Evolutionary conservation across 2,329 filamentous ascomycete genomes (phyloP), one percentile per base, ranked within the genome.

Genomic region (Sporothrix pseudoabietina): DNA sequence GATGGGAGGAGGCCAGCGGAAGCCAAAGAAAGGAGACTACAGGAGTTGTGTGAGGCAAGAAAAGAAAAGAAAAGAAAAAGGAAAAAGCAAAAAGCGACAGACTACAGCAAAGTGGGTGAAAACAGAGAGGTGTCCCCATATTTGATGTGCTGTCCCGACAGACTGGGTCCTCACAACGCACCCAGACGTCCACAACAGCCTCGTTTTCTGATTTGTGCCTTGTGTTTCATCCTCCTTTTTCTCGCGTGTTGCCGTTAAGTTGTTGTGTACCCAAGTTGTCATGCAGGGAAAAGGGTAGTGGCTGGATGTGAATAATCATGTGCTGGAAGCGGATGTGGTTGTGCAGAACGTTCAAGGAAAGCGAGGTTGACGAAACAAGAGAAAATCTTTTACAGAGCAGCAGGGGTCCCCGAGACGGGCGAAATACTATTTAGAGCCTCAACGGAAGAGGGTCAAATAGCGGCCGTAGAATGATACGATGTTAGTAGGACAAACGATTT

Each of bases 141-240:
- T 55, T 44, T 72, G 72, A 54, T 68, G 69, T 55, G 72, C 69
- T 71, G 72, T 71, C 69, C 72, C 72, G 63, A 63, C 61, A 72
- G 70, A 55, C n/a, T 73, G 72, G 72, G 68, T 65, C 59, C 44
- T 14, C 44, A 59, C 16, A 14, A 69, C 14, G 8, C 22, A 30
- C 9, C 12, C 44, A 49, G 22, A 26, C 39, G 65, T 52, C 65
- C 65, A 68, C 65, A 52, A 35, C 65, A 68, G 22, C 44, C 44
- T 52, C 65, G 16, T 35, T 52, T 52, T 68, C 52, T 32, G 61
- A 7, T 47, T 44, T 22, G 6, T 19, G 0, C 1, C 30, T 4
- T 47, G 14, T 44, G 41, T 44, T 44, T 44, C 41, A 5, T 54
- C 49, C 49, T 54, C 12, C 26, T 5, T 7, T 55, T 55, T 65